Percentiles rank a stretch among this genome's conserved stretches.
These are phyloP conservation scores for Clavaria fumosa DNA, from an alignment of 768 basidiomycete genomes.

Conservation along the genomic window DNA sequence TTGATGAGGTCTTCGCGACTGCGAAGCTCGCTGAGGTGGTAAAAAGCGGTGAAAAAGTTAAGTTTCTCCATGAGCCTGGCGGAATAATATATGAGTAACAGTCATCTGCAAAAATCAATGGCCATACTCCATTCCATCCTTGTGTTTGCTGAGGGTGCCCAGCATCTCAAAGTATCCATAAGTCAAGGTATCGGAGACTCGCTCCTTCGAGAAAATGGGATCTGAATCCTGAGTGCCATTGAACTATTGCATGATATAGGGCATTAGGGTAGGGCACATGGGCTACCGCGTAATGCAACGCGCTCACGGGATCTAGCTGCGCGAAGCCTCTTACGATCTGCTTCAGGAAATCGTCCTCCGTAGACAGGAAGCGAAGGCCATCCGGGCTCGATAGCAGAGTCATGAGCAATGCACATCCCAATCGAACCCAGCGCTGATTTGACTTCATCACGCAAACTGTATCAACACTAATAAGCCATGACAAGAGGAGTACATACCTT, in stretches of 20 bases:
- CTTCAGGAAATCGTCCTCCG: conserved; percentile 71
- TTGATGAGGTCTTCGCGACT: conserved; percentile 88
- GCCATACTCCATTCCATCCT: conserved; percentile 74
- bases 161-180: conserved; percentile 95
- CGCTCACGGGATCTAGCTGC: conserved; percentile 84
- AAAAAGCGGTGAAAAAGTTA: conserved; percentile 90
- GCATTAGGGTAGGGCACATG: no score
- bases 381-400: conserved; percentile 75
- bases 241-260: conserved; percentile 28
- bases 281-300: no score
- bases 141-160: conserved; percentile 74
- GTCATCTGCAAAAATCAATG: background rate
- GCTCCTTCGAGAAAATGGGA: conserved; percentile 71
- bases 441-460: conserved; percentile 25
- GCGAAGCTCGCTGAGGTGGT: conserved; percentile 82
- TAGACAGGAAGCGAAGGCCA: conserved; percentile 63
- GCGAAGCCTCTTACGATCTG: conserved; percentile 81
- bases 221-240: conserved; percentile 60
- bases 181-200: conserved; percentile 69
- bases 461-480: background rate
- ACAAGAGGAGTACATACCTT: conserved; percentile 26
- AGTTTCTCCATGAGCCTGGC: conserved; percentile 75
- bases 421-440: conserved; percentile 70
- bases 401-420: conserved; percentile 70
- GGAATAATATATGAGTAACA: conserved; percentile 6